Conservation (phyloP, 1,284 basidiomycete genomes). For the Puccinia coronata region DNA sequence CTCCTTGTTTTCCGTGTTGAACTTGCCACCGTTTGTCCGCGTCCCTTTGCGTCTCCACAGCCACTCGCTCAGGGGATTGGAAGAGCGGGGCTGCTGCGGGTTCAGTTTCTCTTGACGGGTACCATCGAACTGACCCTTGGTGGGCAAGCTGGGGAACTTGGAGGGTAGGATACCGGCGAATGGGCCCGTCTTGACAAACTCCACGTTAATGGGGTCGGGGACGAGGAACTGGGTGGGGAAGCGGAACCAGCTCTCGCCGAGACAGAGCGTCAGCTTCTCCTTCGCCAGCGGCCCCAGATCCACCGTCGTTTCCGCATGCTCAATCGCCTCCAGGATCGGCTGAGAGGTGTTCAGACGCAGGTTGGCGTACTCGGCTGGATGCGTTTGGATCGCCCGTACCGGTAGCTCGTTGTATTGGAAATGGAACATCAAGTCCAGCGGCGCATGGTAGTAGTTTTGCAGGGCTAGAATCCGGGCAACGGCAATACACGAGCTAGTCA, state of each 20-base stretch:
- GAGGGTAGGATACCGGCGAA: constrained; percentile 86
- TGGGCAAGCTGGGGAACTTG: constrained; percentile 66
- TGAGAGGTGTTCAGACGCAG: constrained; percentile 70
- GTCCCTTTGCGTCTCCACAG: constrained; percentile 72
- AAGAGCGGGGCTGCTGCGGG: background rate
- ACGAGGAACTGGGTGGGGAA: constrained; percentile 89
- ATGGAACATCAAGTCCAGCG: constrained; percentile 71
- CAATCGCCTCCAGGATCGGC: constrained; percentile 69
- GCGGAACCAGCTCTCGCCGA: constrained; percentile 93
- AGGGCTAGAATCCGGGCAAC: constrained; percentile 76
- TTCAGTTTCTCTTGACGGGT: constrained; percentile 54
- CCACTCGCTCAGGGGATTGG: constrained; percentile 57
- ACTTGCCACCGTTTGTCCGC: constrained; percentile 66
- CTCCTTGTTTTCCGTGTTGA: constrained; percentile 87
- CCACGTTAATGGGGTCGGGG: constrained; percentile 75
- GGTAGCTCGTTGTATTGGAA: constrained; percentile 80
- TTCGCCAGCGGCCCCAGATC: constrained; percentile 30
- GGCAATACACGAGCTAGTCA: constrained; percentile 70
- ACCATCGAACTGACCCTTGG: constrained; percentile 40
- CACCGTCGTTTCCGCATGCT: constrained; percentile 54
- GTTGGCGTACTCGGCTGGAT: constrained; percentile 60
- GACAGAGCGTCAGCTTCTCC: constrained; percentile 71
- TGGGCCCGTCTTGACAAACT: constrained; percentile 85
- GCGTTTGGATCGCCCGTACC: constrained; percentile 62
- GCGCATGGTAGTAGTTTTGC: constrained; percentile 86